phyloP scores from a whole-genome alignment of 805 yeast species.

The Saccharomyces cerevisiae region DNA sequence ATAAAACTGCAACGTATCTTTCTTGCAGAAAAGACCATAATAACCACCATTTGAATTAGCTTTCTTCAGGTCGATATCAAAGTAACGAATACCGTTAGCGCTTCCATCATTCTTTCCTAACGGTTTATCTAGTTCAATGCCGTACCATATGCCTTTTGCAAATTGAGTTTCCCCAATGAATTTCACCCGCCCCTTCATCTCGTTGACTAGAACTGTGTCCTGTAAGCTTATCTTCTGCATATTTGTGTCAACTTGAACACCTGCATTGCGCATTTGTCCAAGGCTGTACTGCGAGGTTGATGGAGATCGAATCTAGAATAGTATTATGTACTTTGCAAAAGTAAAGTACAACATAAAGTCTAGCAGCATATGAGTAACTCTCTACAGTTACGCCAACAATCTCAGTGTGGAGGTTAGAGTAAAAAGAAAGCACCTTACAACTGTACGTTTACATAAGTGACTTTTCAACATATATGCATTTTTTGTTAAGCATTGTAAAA shows the following conservation, averaged over 20 bases:
- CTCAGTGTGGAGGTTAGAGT: background rate
- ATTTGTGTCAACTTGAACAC: background rate
- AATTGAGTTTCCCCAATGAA: constrained; percentile 49
- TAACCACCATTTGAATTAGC: background rate
- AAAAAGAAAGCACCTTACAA: background rate
- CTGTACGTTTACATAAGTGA: background rate
- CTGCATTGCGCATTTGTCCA: background rate
- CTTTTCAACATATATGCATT: background rate
- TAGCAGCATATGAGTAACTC: background rate
- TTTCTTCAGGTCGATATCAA: constrained; percentile 34
- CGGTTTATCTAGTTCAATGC: constrained; percentile 69
- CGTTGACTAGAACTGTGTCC: constrained; percentile 32
- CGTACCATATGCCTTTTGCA: constrained; percentile 68
- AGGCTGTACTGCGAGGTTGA: background rate
- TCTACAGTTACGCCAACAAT: background rate
- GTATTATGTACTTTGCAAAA: background rate
- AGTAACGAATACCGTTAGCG: constrained; percentile 51
- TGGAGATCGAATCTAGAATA: background rate
- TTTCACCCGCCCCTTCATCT: constrained; percentile 39
- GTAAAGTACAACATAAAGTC: background rate
- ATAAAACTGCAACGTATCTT: background rate
- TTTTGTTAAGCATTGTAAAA: background rate
- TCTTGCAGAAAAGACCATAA: background rate
- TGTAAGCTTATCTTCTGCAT: constrained; percentile 2
- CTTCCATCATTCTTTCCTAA: constrained; percentile 77